Evolutionary conservation across 2,329 filamentous ascomycete species (phyloP), one percentile per base, ranked within the genome.

Genomic region (Ascochyta clinopodiicola): DNA sequence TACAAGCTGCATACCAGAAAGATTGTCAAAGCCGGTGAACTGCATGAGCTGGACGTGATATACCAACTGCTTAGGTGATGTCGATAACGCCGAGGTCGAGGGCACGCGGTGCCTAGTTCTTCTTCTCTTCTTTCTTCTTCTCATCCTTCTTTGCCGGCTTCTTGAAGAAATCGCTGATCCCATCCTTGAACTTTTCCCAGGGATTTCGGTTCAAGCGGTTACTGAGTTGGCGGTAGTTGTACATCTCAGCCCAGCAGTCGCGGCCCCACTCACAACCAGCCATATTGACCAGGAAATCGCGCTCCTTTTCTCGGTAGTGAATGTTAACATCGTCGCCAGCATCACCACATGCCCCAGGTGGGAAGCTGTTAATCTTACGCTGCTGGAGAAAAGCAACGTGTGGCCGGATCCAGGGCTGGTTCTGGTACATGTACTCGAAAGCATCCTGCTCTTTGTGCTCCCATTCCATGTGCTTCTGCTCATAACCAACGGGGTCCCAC

Each of bases 391-490:
- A 99, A 4, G 87, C 94, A 3, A 92, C 88, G 67, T 95, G 90
- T 51, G 91, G 87, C 56, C 95, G 87, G 49, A 98, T 87, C 93
- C 95, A 99, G 0, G 95, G 91, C 73, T 98, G 94, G 51, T 89
- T 89, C 53, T 83, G 85, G 79, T 99, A 99, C 60, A 99, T 82
- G 78, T 96, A 90, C 78, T 97, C 93, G 37, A 99, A 80, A 1
- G 93, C 92, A 72, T 98, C 93, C 78, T 99, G 95, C 76, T 99
- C 95, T 75, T 98, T 98, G 81, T 99, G 95, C 71, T 95, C 93
- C 95, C 95, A 99, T 60, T 95, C 86, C 93, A 97, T 97, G 75
- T 99, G 95, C 74, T 92, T 96, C 78, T 99, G 95, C 78, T 99
- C 95, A 75, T 99, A 99, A 53, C 89, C 87, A 27, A 98, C 93